These are phyloP conservation scores for Raphidocelis subcapitata DNA, from an alignment of 139 green algal genomes.

Conservation along the genomic window DNA sequence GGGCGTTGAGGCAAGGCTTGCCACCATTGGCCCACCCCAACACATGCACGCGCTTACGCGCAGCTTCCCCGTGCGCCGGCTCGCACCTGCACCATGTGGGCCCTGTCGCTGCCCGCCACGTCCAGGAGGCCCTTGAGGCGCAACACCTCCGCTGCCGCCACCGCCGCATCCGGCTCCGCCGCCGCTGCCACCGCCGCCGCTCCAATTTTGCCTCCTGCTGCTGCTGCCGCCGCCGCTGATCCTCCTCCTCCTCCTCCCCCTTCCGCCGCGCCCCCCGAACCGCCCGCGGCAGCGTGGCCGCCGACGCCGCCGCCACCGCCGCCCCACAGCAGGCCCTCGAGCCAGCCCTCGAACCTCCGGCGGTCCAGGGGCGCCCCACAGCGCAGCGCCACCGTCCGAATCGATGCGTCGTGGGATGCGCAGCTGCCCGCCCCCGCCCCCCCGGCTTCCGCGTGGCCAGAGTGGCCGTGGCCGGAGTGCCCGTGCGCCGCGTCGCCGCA, in stretches of 20 bases:
- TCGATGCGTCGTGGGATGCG: slow-evolving; percentile 17
- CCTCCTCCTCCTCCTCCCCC: not conserved
- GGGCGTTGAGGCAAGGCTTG: too few relatives aligned
- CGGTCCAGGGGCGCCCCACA: slow-evolving; percentile 33
- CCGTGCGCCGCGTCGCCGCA: slow-evolving; percentile 7
- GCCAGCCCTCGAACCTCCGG: slow-evolving; percentile 39
- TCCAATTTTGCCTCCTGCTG: not conserved
- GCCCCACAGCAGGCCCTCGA: slow-evolving; percentile 71
- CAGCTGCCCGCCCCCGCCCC: not conserved
- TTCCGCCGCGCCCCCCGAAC: not conserved
- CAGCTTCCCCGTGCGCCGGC: not conserved
- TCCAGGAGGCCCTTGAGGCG: slow-evolving; percentile 79
- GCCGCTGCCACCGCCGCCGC: not conserved
- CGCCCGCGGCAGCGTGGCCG: not conserved
- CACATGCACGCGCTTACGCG: slow-evolving; percentile 1
- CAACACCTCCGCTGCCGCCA: slow-evolving; percentile 58
- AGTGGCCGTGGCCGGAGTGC: not conserved
- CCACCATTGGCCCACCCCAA: too few relatives aligned
- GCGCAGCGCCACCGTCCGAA: slow-evolving; percentile 36
- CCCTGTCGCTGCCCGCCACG: slow-evolving; percentile 39
- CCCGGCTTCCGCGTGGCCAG: not conserved
- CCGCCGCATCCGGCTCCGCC: slow-evolving; percentile 17
- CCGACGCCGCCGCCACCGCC: not conserved
- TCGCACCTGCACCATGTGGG: slow-evolving; percentile 57
- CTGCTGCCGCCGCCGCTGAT: not conserved